phyloP scores from a whole-genome alignment of 805 yeast genomes.

The Sungouiozyma intestinalis region DNA sequence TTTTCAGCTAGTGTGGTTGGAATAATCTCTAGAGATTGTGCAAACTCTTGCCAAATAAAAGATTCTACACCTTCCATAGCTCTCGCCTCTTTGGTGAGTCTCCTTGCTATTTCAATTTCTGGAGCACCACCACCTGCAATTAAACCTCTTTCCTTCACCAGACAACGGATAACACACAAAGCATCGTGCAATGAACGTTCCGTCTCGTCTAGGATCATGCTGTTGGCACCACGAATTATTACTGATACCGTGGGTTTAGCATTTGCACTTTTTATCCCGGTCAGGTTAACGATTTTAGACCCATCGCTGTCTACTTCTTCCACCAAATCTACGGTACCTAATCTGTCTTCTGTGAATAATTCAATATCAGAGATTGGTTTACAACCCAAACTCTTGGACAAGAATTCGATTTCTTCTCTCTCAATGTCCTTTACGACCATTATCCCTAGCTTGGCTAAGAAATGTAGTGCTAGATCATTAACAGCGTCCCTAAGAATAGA shows the following conservation, averaged over 20 bases:
- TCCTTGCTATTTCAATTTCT: constrained; percentile 79
- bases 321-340: constrained; percentile 84
- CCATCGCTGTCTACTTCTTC: constrained; percentile 89
- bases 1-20: constrained; percentile 93
- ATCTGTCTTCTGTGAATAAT: constrained; percentile 81
- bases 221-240: constrained; percentile 90
- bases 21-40: constrained; percentile 82
- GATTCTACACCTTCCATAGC: constrained; percentile 78
- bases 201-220: constrained; percentile 83
- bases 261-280: constrained; percentile 51
- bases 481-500: constrained; percentile 93
- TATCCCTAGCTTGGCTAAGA: constrained; percentile 83
- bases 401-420: constrained; percentile 91
- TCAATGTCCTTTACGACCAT: constrained; percentile 93
- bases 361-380: constrained; percentile 95
- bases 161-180: constrained; percentile 83
- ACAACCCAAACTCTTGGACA: constrained; percentile 74
- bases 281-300: constrained; percentile 77
- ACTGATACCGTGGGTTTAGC: constrained; percentile 63
- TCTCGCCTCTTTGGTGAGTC: constrained; percentile 59
- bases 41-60: constrained; percentile 84
- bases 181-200: constrained; percentile 98
- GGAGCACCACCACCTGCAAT: constrained; percentile 99
- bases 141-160: constrained; percentile 77
- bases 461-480: constrained; percentile 88